Evolutionary conservation across 2,329 filamentous ascomycete species (phyloP).

Genomic region (Drechslera avenae): DNA sequence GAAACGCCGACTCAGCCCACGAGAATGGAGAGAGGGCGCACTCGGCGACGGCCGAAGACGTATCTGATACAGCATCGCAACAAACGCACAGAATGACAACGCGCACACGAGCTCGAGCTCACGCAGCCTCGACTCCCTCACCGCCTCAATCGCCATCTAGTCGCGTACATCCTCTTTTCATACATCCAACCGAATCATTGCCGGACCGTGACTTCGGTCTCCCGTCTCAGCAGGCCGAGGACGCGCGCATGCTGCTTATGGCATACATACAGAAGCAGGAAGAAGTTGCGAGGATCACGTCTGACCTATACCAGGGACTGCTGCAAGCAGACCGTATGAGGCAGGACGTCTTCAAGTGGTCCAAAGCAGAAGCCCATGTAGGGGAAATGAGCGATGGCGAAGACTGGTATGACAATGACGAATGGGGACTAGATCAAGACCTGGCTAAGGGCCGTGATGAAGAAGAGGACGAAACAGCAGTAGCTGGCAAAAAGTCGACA

Average conservation of each 20-base stretch:
- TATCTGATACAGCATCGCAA: slow-evolving; percentile 50
- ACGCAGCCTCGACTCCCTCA: slow-evolving; percentile 48
- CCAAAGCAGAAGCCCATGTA: slow-evolving; percentile 77
- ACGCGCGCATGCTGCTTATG: slow-evolving; percentile 73
- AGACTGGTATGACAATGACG: slow-evolving; percentile 85
- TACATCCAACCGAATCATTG: slow-evolving; percentile 65
- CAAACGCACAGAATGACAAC: slow-evolving; percentile 61
- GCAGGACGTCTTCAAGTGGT: slow-evolving; percentile 73
- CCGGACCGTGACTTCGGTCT: slow-evolving; percentile 74
- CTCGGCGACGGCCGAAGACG: slow-evolving; percentile 43
- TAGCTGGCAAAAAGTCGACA: slow-evolving; percentile 56
- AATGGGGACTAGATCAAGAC: slow-evolving; percentile 76
- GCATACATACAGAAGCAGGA: slow-evolving; percentile 86
- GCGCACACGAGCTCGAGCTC: slow-evolving; percentile 58
- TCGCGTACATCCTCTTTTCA: slow-evolving; percentile 75
- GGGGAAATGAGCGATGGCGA: slow-evolving; percentile 85
- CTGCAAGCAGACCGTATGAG: slow-evolving; percentile 74
- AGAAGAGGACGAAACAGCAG: slow-evolving; percentile 69
- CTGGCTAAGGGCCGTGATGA: slow-evolving; percentile 83
- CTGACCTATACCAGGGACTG: slow-evolving; percentile 71
- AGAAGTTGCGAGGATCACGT: slow-evolving; percentile 74
- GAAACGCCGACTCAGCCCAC: slow-evolving; percentile 20
- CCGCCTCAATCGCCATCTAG: slow-evolving; percentile 54
- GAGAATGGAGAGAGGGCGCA: slow-evolving; percentile 32
- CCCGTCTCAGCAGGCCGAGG: slow-evolving; percentile 75